These are phyloP conservation scores for Neonectria faginata DNA, from an alignment of 2,329 filamentous ascomycete genomes.

Conservation along the genomic window DNA sequence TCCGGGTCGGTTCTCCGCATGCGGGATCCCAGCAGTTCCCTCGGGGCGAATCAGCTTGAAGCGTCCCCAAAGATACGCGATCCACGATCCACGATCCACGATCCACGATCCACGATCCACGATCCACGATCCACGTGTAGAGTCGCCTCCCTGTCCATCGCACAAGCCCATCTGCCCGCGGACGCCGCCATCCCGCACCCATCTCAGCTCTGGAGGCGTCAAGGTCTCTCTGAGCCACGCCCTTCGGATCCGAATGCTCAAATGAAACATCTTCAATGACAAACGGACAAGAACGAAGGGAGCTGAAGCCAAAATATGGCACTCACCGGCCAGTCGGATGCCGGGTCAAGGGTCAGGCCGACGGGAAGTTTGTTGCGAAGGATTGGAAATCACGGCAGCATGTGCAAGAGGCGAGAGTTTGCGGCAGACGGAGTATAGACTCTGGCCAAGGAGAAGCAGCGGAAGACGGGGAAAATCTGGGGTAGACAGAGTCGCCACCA, in stretches of 20 bases:
- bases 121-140: no score
- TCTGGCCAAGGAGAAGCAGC: neutral
- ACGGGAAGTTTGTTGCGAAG: neutral
- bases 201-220: neutral
- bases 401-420: neutral
- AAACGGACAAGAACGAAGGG: neutral
- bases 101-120: no score
- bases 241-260: neutral
- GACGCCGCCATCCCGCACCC: neutral
- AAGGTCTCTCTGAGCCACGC: neutral
- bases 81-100: no score
- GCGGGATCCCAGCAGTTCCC: neutral
- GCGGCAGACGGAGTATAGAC: neutral
- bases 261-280: neutral
- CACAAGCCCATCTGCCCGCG: neutral
- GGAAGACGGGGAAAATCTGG: neutral
- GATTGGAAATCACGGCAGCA: neutral
- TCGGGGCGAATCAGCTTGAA: no score
- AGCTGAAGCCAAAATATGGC: neutral
- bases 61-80: no score
- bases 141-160: neutral
- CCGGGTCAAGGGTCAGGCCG: neutral
- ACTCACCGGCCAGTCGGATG: neutral
- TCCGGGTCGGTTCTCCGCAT: neutral
- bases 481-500: conserved; percentile 1